phyloP scores from a whole-genome alignment of 2,329 filamentous ascomycete species.

The Leptographium lundbergii region DNA sequence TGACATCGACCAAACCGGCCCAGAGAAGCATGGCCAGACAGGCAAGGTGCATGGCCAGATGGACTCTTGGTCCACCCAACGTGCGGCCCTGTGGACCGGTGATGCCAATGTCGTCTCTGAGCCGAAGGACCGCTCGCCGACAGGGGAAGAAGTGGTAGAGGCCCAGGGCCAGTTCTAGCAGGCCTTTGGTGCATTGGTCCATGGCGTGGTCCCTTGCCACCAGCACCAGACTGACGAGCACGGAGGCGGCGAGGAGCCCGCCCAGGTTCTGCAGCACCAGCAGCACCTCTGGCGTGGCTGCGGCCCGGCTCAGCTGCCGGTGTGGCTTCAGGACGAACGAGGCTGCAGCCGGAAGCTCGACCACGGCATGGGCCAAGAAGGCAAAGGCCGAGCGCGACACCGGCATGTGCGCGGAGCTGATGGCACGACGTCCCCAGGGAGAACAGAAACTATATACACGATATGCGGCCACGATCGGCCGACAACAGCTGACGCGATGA shows the following conservation, averaged over 20 bases:
- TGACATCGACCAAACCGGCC: slow-evolving; percentile 11
- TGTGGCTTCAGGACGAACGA: slow-evolving; percentile 31
- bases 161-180: slow-evolving; percentile 27
- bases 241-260: slow-evolving; percentile 31
- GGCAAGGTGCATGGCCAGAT: slow-evolving; percentile 28
- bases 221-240: slow-evolving; percentile 28
- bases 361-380: slow-evolving; percentile 10
- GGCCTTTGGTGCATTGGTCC: slow-evolving; percentile 13
- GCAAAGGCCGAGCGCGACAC: slow-evolving; percentile 2
- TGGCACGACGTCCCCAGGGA: too few species aligned
- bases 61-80: slow-evolving; percentile 33
- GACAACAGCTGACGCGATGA: too few species aligned
- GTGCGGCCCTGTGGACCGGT: slow-evolving; percentile 13
- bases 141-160: slow-evolving; percentile 37
- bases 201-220: slow-evolving; percentile 12
- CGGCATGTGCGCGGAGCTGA: background rate
- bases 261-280: slow-evolving; percentile 35
- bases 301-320: slow-evolving; percentile 28
- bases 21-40: slow-evolving; percentile 24
- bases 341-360: slow-evolving; percentile 22
- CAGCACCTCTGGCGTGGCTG: slow-evolving; percentile 22
- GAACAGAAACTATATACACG: too few species aligned
- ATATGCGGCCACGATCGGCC: too few species aligned
- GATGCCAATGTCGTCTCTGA: slow-evolving; percentile 14
- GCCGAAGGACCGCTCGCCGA: slow-evolving; percentile 26